Percentiles rank a stretch among this genome's conserved stretches.
These are phyloP conservation scores for Beta macrorhiza DNA, from an alignment of 179 eudicot species.

Conservation along the genomic window DNA sequence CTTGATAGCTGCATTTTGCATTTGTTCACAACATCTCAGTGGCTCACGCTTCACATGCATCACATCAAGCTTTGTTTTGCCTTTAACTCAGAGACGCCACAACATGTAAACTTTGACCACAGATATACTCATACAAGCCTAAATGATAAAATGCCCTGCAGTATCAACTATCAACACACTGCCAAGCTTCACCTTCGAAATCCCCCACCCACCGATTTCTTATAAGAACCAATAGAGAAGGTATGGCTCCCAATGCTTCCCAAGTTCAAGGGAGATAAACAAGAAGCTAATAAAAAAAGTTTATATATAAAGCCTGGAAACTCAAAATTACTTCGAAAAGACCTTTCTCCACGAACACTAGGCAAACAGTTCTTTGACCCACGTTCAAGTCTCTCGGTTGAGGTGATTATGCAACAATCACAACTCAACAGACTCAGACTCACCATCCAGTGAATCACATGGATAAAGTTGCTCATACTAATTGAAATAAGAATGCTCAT, in stretches of 20 bases:
- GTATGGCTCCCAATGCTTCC: background rate
- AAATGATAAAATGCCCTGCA: background rate
- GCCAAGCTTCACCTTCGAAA: background rate
- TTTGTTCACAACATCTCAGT: background rate
- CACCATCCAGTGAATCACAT: background rate
- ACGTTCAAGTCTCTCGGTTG: background rate
- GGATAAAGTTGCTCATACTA: background rate
- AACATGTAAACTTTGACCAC: slow-evolving; percentile 2
- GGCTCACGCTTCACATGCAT: slow-evolving; percentile 1
- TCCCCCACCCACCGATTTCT: background rate
- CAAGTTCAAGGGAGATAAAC: background rate
- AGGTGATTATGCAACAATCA: background rate
- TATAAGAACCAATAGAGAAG: background rate
- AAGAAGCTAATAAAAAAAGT: background rate
- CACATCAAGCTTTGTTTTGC: background rate
- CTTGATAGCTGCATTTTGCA: background rate
- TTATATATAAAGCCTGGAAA: background rate
- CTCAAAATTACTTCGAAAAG: background rate
- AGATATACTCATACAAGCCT: background rate
- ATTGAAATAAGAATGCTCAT: background rate
- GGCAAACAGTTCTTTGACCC: background rate
- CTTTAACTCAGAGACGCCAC: background rate
- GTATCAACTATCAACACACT: background rate
- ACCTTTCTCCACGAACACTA: background rate
- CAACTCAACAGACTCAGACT: background rate